Conservation (phyloP, 2,329 filamentous ascomycete genomes). For the Teratosphaeriaceae sp. region DNA sequence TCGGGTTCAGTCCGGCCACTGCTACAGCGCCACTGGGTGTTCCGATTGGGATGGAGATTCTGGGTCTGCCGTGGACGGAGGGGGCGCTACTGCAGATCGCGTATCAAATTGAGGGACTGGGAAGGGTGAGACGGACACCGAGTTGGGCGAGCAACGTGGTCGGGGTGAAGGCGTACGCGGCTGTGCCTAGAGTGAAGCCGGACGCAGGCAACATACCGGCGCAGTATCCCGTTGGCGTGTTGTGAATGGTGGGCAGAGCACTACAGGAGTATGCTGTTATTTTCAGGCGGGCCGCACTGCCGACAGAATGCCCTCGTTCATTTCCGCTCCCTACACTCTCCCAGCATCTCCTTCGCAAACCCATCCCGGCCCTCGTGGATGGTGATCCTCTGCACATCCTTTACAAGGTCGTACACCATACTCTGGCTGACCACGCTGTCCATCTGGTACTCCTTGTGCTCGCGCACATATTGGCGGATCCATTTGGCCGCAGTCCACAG, state of each 20-base stretch:
- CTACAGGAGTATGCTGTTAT: too few relatives aligned
- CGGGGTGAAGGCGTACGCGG: conserved; percentile 33
- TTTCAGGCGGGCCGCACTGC: too few relatives aligned
- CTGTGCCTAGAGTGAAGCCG: conserved; percentile 41
- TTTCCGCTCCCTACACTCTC: conserved; percentile 18
- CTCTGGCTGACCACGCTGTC: conserved; percentile 78
- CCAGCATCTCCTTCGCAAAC: conserved; percentile 59
- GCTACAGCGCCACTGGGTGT: conserved; percentile 50
- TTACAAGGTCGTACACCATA: conserved; percentile 77
- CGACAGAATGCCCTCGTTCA: too few relatives aligned
- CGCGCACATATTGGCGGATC: conserved; percentile 78
- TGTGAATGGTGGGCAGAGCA: too few relatives aligned
- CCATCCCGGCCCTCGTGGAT: conserved; percentile 61
- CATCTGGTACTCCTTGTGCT: conserved; percentile 65
- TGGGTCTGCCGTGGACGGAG: conserved; percentile 53
- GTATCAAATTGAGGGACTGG: conserved; percentile 42
- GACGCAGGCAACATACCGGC: conserved; percentile 36
- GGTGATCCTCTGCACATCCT: conserved; percentile 71
- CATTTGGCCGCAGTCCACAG: conserved; percentile 88
- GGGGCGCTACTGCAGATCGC: conserved; percentile 48
- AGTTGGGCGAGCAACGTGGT: conserved; percentile 37
- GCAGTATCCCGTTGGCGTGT: conserved; percentile 43
- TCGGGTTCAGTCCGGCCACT: conserved; percentile 46
- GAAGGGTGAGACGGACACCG: conserved; percentile 43
- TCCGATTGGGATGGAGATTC: conserved; percentile 59